These are phyloP conservation scores for Suaeda aralocaspica DNA, from an alignment of 148 eudicot species.

Conservation along the genomic window DNA sequence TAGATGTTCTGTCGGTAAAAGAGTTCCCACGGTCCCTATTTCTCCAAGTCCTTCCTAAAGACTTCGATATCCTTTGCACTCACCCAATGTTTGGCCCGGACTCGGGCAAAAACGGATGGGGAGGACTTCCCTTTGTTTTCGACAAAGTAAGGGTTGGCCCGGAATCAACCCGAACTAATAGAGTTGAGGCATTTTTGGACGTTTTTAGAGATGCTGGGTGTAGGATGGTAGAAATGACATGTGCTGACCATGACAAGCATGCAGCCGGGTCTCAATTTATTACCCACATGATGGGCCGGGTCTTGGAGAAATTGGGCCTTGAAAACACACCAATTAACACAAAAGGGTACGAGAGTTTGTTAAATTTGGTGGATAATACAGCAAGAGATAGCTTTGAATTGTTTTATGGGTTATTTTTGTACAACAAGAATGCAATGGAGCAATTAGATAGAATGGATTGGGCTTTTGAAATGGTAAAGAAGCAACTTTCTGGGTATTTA, in stretches of 20 bases:
- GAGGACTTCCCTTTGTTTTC: constrained; percentile 52
- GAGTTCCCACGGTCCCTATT: constrained; percentile 30
- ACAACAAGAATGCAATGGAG: constrained; percentile 76
- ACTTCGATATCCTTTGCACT: constrained; percentile 75
- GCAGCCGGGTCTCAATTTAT: constrained; percentile 83
- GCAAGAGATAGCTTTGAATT: constrained; percentile 72
- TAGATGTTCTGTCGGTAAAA: constrained; percentile 31
- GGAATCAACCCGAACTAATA: background rate
- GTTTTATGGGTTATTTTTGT: constrained; percentile 81
- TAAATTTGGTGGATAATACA: constrained; percentile 79
- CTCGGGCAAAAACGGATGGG: constrained; percentile 63
- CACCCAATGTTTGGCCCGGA: constrained; percentile 94
- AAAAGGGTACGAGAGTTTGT: constrained; percentile 72
- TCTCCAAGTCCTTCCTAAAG: constrained; percentile 42
- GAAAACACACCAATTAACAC: constrained; percentile 70
- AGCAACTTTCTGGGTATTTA: constrained; percentile 63
- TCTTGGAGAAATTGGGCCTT: constrained; percentile 53
- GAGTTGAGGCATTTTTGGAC: constrained; percentile 33
- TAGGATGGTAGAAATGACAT: constrained; percentile 67
- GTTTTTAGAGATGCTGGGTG: constrained; percentile 58
- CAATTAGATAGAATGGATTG: constrained; percentile 57
- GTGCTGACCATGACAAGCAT: constrained; percentile 71
- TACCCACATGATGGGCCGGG: constrained; percentile 74
- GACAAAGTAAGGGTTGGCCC: constrained; percentile 65
- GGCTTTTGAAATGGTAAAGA: constrained; percentile 69